Base-by-base conservation (phyloP, 2,329 filamentous ascomycete species). In the Passalora sequoiae region DNA sequence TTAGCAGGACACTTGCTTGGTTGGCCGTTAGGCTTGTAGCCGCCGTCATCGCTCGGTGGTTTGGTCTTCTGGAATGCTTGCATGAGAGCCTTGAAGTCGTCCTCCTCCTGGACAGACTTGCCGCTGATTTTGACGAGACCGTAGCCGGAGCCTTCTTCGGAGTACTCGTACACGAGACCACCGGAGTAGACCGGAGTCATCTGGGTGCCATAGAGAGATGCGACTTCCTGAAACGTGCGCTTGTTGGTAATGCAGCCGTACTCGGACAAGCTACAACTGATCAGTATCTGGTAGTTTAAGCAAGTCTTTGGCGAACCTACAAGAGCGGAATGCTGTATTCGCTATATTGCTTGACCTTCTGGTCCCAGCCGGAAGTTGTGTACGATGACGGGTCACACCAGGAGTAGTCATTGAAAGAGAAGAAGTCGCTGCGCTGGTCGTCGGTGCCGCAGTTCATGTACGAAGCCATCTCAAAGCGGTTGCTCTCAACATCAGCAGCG, bases 361-460 rank as follows among this genome's bases (percentile, higher is more conserved):
- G 68, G 66, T 88, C 78, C 88, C 89, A 96, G 55, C 86, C 88
- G 29, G 89, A 83, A 33, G 68, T 72, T 35, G 67, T 65, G 71
- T 84, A 89, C 55, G 79, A 74, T 35, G 81, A 82, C 51, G 83
- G 75, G 59, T 79, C 82, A 67, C 86, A 91, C 84, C 83, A 91
- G 2, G 86, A 89, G 71, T 91, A 91, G 69, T 91, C 86, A 70
- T 92, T 92, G 70, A 89, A 89, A 48, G 83, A 85, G 60, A 89
- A 91, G 72, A 91, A 91, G 68, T 95, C 89, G 58, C 83, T 86
- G 56, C 89, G 83, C 70, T 84, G 80, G 53, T 89, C 83, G 37
- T 91, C 86, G 42, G 78, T 72, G 49, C 89, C 89, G 63, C 89
- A 96, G 78, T 95, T 95, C 81, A 96, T 88, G 76, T 94, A 96